Base-by-base conservation (phyloP, 2,329 filamentous ascomycete species). In the Exophiala alcalophila region DNA sequence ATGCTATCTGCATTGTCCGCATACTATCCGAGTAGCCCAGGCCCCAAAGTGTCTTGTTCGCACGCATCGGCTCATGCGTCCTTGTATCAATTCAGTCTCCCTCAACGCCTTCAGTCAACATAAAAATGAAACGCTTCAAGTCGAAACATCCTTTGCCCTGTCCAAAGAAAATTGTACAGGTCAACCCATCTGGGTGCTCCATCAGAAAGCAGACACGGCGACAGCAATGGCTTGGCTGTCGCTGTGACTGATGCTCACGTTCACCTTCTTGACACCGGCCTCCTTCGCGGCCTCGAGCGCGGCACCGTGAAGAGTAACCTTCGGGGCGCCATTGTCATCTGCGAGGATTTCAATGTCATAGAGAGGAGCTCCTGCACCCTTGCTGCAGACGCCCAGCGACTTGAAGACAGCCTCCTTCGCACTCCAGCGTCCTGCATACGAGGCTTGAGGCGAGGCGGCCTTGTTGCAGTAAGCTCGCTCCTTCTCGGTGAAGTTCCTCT, bases 391-490 rank as follows among this genome's bases (percentile, higher is more conserved):
- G 55, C 90, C 89, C 10, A 98, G 75, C 25, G 87, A 89, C 79
- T 98, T 98, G 77, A 98, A 98, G 1, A 98, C 90, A 19, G 92
- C 92, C 70, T 98, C 92, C 73, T 98, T 98, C 24, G 92, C 92
- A 59, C 84, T 91, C 92, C 92, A 98, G 56, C 89, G 82, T 35
- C 92, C 92, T 4, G 91, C 88, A 67, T 96, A 98, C 37, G 88
- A 94, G 54, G 90, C 86, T 62, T 88, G 87, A 1, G 89, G 86
- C 61, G 78, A 83, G 4, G 88, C 71, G 11, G 87, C 83, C 60
- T 83, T 80, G 52, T 76, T 76, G 73, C 94, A 98, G 72, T 98
- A 97, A 20, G 78, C 76, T 57, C 90, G 85, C 70, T 98, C 92
- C 35, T 75, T 71, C 11, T 73, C 67, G 0, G 92, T 97, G 67